Evolutionary conservation across 2,329 filamentous ascomycete genomes (phyloP).

Genomic region (Pestalotiopsis fici): DNA sequence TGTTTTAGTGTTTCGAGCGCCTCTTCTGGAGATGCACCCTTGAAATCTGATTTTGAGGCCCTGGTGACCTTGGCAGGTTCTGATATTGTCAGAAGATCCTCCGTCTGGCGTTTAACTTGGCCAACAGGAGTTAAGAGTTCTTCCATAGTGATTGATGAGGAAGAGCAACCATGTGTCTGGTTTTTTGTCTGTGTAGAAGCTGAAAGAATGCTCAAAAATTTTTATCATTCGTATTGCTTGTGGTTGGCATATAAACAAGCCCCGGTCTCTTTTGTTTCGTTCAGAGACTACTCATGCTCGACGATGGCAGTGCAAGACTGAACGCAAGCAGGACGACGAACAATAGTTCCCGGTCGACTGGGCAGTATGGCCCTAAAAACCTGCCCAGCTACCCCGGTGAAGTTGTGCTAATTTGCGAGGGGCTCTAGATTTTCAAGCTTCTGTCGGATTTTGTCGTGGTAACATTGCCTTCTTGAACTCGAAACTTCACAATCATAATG

Average conservation of each 20-base stretch:
- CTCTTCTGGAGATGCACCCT: constrained; percentile 42
- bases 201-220: neutral
- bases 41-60: constrained; percentile 17
- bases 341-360: too few species aligned
- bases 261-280: neutral
- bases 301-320: too few species aligned
- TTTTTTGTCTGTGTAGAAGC: neutral
- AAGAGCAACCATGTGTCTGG: neutral
- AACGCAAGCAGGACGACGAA: too few species aligned
- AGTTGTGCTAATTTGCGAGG: too few species aligned
- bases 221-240: neutral
- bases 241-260: too few species aligned
- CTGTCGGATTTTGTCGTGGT: too few species aligned
- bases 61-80: constrained; percentile 19
- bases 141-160: constrained; percentile 46
- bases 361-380: too few species aligned
- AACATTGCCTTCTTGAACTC: too few species aligned
- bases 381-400: too few species aligned
- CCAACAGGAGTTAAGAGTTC: constrained; percentile 55
- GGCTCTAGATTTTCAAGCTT: too few species aligned
- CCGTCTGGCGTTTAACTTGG: constrained; percentile 47
- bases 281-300: neutral
- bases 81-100: constrained; percentile 38
- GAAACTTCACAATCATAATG: too few species aligned
- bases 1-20: constrained; percentile 60